Evolutionary conservation across 2,329 filamentous ascomycete genomes (phyloP), one percentile per base, ranked within the genome.

Genomic region (Aspergillus piperis): DNA sequence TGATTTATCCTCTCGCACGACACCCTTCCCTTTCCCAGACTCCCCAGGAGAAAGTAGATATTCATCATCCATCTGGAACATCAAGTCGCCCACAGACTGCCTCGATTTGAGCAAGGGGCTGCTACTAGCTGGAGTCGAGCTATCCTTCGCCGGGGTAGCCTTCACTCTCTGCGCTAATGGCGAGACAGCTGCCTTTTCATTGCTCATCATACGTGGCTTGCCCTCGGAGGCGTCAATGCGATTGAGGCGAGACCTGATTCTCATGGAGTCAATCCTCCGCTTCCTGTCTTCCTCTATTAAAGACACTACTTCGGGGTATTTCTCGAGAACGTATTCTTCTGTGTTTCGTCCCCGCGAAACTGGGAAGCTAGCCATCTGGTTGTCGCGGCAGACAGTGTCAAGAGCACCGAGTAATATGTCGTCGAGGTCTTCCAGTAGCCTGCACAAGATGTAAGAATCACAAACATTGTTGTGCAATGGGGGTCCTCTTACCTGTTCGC

Each of bases 11-110:
- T 65, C 66, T 39, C 70, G 71, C 53, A 72, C 57, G 5, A 64
- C 59, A 21, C 63, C 30, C 59, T 75, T 76, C 3, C 73, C 73
- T 66, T 75, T 76, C 2, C 57, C 51, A 3, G 62, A 56, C 11
- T 70, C 65, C 15, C 56, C 60, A 2, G 73, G 65, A 2, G 72
- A 70, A n/a, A 71, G 51, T 5, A 64, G n/a, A 44, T 60, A 52
- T 30, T 92, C 91, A 39, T 96, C 92, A 60, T 96, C 94, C 92
- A 97, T 97, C 65, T 91, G 87, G 71, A 97, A 97, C 75, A 96
- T 96, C 57, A 97, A 82, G 67, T 97, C 93, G 39, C 83, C 83
- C 1, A 83, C 80, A 0, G 90, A 93, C 19, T 83, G 83, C 68
- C 87, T 92, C 1, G 89, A 83, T 57, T 86, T 88, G 48, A 95